Percentiles rank a stretch among this genome's conserved stretches.
Conservation (phyloP, 2,329 filamentous ascomycete genomes). For the Fusarium tuaranense region DNA sequence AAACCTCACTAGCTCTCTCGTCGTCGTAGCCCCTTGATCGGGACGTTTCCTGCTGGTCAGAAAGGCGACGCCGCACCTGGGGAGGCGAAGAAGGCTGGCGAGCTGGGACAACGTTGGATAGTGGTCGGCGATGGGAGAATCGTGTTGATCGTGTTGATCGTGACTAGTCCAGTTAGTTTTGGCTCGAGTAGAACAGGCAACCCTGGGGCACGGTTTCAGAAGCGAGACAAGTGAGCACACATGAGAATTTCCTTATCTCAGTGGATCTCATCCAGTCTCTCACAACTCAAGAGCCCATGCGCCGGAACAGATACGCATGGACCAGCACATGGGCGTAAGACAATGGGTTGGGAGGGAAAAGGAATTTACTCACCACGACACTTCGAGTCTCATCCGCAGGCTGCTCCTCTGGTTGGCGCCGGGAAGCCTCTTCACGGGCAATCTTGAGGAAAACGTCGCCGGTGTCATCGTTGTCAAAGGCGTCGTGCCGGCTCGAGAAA, state of each 20-base stretch:
- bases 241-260: neutral
- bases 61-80: slow-evolving; percentile 63
- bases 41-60: slow-evolving; percentile 66
- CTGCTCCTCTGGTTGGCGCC: slow-evolving; percentile 52
- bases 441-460: slow-evolving; percentile 71
- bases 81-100: slow-evolving; percentile 64
- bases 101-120: slow-evolving; percentile 63
- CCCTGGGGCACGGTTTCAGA: neutral
- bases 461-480: slow-evolving; percentile 62
- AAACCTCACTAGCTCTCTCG: slow-evolving; percentile 54
- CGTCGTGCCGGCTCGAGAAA: slow-evolving; percentile 51
- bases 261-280: slow-evolving; percentile 5
- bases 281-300: neutral
- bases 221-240: slow-evolving; percentile 3
- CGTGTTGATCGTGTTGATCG: slow-evolving; percentile 61
- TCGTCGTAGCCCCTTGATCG: slow-evolving; percentile 55
- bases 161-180: slow-evolving; percentile 54
- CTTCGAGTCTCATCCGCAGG: slow-evolving; percentile 50
- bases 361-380: slow-evolving; percentile 58
- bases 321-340: slow-evolving; percentile 19
- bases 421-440: slow-evolving; percentile 63
- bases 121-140: slow-evolving; percentile 62
- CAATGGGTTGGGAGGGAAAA: slow-evolving; percentile 11
- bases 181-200: slow-evolving; percentile 14
- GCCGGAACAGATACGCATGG: slow-evolving; percentile 14